phyloP scores from a whole-genome alignment of 1,284 basidiomycete genomes.

The Ceratobasidium sp. region DNA sequence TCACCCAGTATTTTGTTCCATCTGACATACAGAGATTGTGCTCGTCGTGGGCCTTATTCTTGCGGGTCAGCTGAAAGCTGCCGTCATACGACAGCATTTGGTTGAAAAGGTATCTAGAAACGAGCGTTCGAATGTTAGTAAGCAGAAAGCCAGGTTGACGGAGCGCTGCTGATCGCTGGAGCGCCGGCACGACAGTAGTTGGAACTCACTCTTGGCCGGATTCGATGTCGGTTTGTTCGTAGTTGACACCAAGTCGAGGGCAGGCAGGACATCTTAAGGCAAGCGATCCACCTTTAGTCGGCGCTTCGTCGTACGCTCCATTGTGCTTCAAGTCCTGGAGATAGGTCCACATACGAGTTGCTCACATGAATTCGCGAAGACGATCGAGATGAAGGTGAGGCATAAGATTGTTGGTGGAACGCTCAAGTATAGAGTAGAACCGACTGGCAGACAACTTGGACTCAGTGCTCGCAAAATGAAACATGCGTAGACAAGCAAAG shows the following conservation, averaged over 20 bases:
- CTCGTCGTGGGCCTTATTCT: background rate
- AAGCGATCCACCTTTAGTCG: background rate
- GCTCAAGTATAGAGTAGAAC: background rate
- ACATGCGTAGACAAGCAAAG: background rate
- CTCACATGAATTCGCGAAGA: slow-evolving; percentile 3
- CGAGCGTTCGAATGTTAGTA: too few species aligned
- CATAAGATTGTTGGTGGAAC: slow-evolving; percentile 4
- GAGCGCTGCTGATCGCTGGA: too few species aligned
- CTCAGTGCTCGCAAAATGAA: background rate
- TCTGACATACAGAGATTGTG: background rate
- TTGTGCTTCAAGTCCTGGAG: background rate
- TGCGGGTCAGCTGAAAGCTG: slow-evolving; percentile 2
- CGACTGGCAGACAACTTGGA: background rate
- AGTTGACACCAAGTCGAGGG: background rate
- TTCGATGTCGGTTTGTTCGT: background rate
- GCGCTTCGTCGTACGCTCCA: background rate
- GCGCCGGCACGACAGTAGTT: background rate
- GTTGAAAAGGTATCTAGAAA: background rate
- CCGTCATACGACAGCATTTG: background rate
- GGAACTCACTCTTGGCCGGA: background rate
- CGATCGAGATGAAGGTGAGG: background rate
- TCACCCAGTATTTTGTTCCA: background rate
- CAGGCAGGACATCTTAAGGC: slow-evolving; percentile 2
- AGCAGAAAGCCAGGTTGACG: too few species aligned
- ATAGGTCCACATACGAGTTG: background rate